phyloP scores from a whole-genome alignment of 2,329 filamentous ascomycete genomes.

The Septoria petroselini region DNA sequence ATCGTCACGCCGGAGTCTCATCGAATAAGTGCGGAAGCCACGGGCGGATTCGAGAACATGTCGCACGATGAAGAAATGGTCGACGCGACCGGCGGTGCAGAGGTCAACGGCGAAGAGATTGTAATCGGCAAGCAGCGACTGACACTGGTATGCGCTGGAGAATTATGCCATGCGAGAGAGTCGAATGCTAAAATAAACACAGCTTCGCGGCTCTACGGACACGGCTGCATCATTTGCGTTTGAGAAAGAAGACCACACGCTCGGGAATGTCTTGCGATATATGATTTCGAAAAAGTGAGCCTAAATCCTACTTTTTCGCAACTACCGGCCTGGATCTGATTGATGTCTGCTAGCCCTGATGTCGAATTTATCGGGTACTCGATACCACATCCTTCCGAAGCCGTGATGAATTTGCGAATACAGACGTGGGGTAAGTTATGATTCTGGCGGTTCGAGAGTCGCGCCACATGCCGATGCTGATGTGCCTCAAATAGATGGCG shows the following conservation, averaged over 20 bases:
- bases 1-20: background rate
- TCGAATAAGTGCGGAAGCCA: background rate
- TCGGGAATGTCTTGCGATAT: conserved; percentile 90
- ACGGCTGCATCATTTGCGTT: conserved; percentile 95
- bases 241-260: conserved; percentile 86
- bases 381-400: conserved; percentile 92
- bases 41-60: conserved; percentile 16
- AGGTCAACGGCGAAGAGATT: conserved; percentile 40
- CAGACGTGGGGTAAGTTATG: conserved; percentile 80
- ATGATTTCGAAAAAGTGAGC: conserved; percentile 98
- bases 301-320: background rate
- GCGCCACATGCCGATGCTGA: background rate
- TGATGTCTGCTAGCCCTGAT: conserved; percentile 62
- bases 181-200: background rate
- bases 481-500: conserved; percentile 59
- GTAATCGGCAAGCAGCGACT: conserved; percentile 44
- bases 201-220: conserved; percentile 80
- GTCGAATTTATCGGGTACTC: conserved; percentile 99
- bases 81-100: conserved; percentile 44
- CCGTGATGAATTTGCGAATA: conserved; percentile 95
- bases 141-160: conserved; percentile 39
- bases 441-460: background rate
- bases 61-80: conserved; percentile 39
- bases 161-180: background rate
- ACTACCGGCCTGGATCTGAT: conserved; percentile 2